A percentile compares a stretch with the other conserved stretches of the same genome.
These are phyloP conservation scores for Ascodesmis nigricans DNA, from an alignment of 495 filamentous ascomycete genomes.

Conservation along the genomic window DNA sequence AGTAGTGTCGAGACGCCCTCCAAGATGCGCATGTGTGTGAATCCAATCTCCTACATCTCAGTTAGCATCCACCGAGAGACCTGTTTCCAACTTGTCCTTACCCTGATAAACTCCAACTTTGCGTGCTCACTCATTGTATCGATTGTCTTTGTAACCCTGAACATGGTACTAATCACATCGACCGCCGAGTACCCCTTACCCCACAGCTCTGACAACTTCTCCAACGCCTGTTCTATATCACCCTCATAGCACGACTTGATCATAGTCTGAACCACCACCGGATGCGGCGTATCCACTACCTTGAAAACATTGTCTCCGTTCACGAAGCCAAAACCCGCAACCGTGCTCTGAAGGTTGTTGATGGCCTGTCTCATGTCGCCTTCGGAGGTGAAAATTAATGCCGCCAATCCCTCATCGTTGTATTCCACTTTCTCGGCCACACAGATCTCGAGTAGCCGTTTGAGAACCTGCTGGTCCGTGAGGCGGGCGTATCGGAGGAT, in stretches of 20 bases:
- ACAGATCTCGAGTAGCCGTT: slow-evolving; percentile 74
- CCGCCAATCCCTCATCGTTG: slow-evolving; percentile 83
- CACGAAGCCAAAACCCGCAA: slow-evolving; percentile 90
- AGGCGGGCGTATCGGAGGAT: slow-evolving; percentile 87
- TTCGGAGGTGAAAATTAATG: slow-evolving; percentile 88
- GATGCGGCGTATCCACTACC: slow-evolving; percentile 90
- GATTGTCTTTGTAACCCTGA: slow-evolving; percentile 89
- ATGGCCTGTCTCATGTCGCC: slow-evolving; percentile 98
- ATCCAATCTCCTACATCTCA: slow-evolving; percentile 54
- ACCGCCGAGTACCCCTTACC: slow-evolving; percentile 81
- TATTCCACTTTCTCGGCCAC: slow-evolving; percentile 70
- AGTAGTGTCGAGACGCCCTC: slow-evolving; percentile 90
- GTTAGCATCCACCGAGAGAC: neutral
- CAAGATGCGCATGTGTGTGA: slow-evolving; percentile 96
- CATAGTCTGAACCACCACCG: slow-evolving; percentile 95
- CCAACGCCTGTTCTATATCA: slow-evolving; percentile 67
- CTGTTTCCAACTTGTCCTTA: neutral
- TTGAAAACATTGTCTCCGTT: slow-evolving; percentile 96
- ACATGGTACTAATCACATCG: slow-evolving; percentile 98
- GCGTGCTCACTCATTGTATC: slow-evolving; percentile 74
- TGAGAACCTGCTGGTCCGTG: slow-evolving; percentile 79
- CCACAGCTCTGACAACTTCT: slow-evolving; percentile 81
- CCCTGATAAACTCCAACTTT: slow-evolving; percentile 80
- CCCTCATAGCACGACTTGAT: slow-evolving; percentile 89
- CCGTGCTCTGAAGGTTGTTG: slow-evolving; percentile 93